A percentile compares a stretch with the other conserved stretches of the same genome.
Evolutionary conservation across 495 filamentous ascomycete species (phyloP).

Genomic region (Aspergillus panamensis): DNA sequence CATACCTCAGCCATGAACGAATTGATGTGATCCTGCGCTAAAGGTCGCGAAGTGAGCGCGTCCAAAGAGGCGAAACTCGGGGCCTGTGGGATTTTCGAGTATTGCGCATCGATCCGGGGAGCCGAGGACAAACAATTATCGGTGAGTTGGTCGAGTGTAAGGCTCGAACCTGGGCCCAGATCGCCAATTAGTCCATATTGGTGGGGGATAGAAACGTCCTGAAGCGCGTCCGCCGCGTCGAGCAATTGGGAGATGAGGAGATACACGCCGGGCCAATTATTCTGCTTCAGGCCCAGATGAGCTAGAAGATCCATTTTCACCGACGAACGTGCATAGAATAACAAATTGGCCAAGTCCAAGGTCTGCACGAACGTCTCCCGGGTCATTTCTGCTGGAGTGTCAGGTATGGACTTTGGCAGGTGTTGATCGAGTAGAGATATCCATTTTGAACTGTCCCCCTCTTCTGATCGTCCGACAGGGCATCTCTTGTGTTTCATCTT

Average conservation of each 20-base stretch:
- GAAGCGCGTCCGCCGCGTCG: conserved; percentile 29
- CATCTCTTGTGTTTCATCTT: conserved; percentile 9
- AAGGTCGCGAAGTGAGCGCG: conserved; percentile 26
- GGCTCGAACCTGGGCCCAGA: conserved; percentile 20
- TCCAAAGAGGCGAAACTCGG: conserved; percentile 20
- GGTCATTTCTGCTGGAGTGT: conserved; percentile 16
- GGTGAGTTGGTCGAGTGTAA: conserved; percentile 36
- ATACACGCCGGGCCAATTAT: conserved; percentile 44
- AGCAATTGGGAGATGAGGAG: conserved; percentile 39
- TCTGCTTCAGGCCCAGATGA: conserved; percentile 41
- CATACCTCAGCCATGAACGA: conserved; percentile 35
- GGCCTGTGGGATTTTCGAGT: neutral
- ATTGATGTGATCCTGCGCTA: conserved; percentile 22
- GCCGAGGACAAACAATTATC: conserved; percentile 8
- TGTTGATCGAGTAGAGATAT: conserved; percentile 41
- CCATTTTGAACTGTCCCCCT: conserved; percentile 36
- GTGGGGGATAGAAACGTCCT: conserved; percentile 10
- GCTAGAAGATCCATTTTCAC: conserved; percentile 35
- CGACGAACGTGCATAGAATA: conserved; percentile 28
- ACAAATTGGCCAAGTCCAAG: conserved; percentile 24
- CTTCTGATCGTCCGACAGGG: conserved; percentile 13
- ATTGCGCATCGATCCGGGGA: neutral
- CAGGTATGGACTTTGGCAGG: conserved; percentile 33
- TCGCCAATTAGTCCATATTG: conserved; percentile 24
- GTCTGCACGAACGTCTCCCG: conserved; percentile 20